Percentiles rank a stretch among this genome's conserved stretches.
These are phyloP conservation scores for Yueomyces sp. DNA, from an alignment of 1,139 yeast genomes.

Conservation along the genomic window DNA sequence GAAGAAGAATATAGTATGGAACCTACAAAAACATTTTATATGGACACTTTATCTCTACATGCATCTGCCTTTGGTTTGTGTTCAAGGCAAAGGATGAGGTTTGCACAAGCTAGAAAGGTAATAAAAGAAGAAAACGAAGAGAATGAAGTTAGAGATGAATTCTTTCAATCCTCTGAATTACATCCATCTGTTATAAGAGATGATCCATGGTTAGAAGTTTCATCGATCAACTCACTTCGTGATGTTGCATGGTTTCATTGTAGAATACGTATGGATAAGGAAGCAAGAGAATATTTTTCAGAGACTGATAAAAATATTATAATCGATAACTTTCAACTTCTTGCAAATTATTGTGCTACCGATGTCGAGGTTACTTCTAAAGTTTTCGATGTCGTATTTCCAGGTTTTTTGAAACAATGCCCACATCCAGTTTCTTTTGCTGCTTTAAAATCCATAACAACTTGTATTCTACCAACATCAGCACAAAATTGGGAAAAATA, in stretches of 20 bases:
- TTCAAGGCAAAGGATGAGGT: constrained; percentile 75
- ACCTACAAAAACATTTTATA: constrained; percentile 57
- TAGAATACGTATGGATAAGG: constrained; percentile 53
- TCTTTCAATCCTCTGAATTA: neutral
- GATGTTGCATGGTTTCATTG: constrained; percentile 79
- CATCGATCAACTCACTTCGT: constrained; percentile 70
- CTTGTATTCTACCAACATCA: constrained; percentile 73
- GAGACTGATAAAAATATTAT: constrained; percentile 42
- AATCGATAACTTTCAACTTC: constrained; percentile 41
- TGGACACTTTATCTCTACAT: constrained; percentile 92
- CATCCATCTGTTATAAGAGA: constrained; percentile 8
- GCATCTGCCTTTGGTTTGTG: constrained; percentile 88
- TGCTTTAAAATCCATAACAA: constrained; percentile 64
- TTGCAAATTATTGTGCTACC: constrained; percentile 71
- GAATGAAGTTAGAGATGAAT: constrained; percentile 9
- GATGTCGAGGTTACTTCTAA: constrained; percentile 71
- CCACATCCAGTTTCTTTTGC: constrained; percentile 96
- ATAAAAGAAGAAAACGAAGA: constrained; percentile 7
- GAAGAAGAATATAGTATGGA: constrained; percentile 67
- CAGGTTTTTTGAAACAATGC: constrained; percentile 50
- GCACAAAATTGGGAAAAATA: constrained; percentile 57
- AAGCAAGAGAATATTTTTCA: constrained; percentile 51
- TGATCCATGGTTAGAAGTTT: constrained; percentile 69
- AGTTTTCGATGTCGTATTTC: constrained; percentile 59
- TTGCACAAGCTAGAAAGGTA: constrained; percentile 49